Base-by-base conservation (phyloP, 106 monocot species). In the Acorus calamus region DNA sequence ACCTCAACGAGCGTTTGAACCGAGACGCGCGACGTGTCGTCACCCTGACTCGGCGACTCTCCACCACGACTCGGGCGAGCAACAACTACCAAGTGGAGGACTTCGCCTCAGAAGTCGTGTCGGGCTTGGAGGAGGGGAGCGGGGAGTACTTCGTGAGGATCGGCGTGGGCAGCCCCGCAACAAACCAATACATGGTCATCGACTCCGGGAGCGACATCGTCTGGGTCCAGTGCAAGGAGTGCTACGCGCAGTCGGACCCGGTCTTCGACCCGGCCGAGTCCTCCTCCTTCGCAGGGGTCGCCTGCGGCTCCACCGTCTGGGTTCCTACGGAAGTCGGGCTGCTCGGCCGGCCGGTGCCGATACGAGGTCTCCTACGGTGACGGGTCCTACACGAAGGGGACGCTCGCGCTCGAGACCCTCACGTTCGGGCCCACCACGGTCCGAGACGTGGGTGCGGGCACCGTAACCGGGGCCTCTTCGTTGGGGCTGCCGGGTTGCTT, bases 181-280 rank as follows among this genome's bases (percentile, higher is more conserved):
- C 62, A 6, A 61, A 78, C 4, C 86, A 90, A 75, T 83, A 57
- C 83, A 56, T 90, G 53, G 86, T 90, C 4, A 44, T 90, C 14
- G 89, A 90, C 68, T 86, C 89, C 61, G 89, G 89, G 66, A 90
- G 89, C 64, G 89, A 90, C 77, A 43, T 90, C 8, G 72, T 86
- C 7, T 90, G 89, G 89, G 70, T 90, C 7, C 89, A 86, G 61
- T 90, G 89, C 78, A 4, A 14, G 11, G 75, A 78, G 63, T 90
- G 89, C 73, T 86, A 90, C 67, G 8, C 62, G 2, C 89, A 90
- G 58, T 66, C 86, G 6, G 85, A 90, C 59, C 83, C 86, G 9
- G 61, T 90, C 42, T 90, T 86, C 76, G 83, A 90, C 78, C 89
- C 89, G 7, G 56, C 89, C 44, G 62, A 56, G 6, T 90, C 89